Evolutionary conservation across 192 early-diverging fungal genomes (phyloP).

Genomic region (Coemansia sp.): DNA sequence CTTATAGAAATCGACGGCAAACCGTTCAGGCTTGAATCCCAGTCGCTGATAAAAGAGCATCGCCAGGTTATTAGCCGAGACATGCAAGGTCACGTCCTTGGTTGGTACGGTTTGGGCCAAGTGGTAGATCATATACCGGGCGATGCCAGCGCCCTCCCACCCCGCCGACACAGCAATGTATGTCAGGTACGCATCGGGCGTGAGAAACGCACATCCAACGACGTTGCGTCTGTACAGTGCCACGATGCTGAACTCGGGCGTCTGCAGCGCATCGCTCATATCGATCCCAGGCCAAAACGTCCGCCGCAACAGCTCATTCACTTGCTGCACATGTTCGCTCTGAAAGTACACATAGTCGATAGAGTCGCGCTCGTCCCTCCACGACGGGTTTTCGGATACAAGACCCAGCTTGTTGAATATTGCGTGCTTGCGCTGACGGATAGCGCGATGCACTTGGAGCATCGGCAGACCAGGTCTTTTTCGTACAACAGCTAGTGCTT

Average conservation of each 20-base stretch:
- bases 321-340: constrained; percentile 66
- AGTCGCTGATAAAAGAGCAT: constrained; percentile 93
- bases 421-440: constrained; percentile 42
- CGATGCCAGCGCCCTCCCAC: constrained; percentile 86
- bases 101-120: constrained; percentile 74
- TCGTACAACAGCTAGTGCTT: neutral
- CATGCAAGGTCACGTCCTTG: constrained; percentile 91
- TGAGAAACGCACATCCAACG: constrained; percentile 91
- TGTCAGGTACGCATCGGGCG: constrained; percentile 88
- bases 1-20: constrained; percentile 89
- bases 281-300: constrained; percentile 93
- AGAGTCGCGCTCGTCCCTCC: constrained; percentile 33
- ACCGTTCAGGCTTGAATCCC: constrained; percentile 95
- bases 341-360: constrained; percentile 87
- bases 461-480: constrained; percentile 18
- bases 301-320: constrained; percentile 74
- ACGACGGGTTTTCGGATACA: neutral
- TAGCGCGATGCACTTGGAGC: constrained; percentile 33
- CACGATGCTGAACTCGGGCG: constrained; percentile 85
- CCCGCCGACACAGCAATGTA: constrained; percentile 84
- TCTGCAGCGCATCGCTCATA: constrained; percentile 79
- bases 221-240: constrained; percentile 80
- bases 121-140: constrained; percentile 83
- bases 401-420: constrained; percentile 26
- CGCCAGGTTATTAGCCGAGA: constrained; percentile 89